phyloP scores from a whole-genome alignment of 2,329 filamentous ascomycete species.

The Lomentospora prolificans region DNA sequence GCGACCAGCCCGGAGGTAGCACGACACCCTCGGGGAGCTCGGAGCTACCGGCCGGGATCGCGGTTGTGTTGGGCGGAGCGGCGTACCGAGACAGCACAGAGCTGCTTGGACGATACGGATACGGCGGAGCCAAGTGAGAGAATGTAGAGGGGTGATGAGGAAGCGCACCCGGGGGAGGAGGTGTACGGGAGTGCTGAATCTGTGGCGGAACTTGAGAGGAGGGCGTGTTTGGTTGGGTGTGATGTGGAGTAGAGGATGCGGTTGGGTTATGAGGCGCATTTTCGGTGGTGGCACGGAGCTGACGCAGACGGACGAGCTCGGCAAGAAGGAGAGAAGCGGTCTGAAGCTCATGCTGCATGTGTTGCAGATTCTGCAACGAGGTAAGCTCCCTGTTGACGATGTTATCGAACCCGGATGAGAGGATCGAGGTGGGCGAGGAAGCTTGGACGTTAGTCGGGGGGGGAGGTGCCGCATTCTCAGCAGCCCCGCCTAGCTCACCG shows the following conservation, averaged over 20 bases:
- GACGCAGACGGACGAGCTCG: slow-evolving; percentile 58
- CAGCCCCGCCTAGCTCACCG: slow-evolving; percentile 3
- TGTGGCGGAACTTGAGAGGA: slow-evolving; percentile 8
- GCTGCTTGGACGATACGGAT: slow-evolving; percentile 17
- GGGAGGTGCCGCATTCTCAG: not conserved
- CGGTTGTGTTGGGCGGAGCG: slow-evolving; percentile 30
- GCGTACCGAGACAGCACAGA: slow-evolving; percentile 38
- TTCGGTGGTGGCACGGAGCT: slow-evolving; percentile 29
- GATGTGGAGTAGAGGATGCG: slow-evolving; percentile 11
- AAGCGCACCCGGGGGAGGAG: slow-evolving; percentile 12
- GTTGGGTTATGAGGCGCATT: slow-evolving; percentile 14
- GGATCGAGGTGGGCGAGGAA: slow-evolving; percentile 1
- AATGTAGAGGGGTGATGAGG: slow-evolving; percentile 12
- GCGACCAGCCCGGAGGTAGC: slow-evolving; percentile 54
- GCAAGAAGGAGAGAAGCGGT: slow-evolving; percentile 56
- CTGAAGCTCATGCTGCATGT: slow-evolving; percentile 57
- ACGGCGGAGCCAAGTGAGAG: slow-evolving; percentile 6
- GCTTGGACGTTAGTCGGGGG: slow-evolving; percentile 3
- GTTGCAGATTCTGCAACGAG: slow-evolving; percentile 43
- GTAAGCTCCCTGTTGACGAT: slow-evolving; percentile 54
- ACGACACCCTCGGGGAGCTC: slow-evolving; percentile 55
- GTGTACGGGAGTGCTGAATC: slow-evolving; percentile 10
- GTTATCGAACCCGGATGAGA: slow-evolving; percentile 34
- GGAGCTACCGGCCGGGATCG: slow-evolving; percentile 49
- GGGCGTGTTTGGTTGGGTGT: slow-evolving; percentile 7